Base-by-base conservation (phyloP, 2,329 filamentous ascomycete species). In the Fusarium sp. region DNA sequence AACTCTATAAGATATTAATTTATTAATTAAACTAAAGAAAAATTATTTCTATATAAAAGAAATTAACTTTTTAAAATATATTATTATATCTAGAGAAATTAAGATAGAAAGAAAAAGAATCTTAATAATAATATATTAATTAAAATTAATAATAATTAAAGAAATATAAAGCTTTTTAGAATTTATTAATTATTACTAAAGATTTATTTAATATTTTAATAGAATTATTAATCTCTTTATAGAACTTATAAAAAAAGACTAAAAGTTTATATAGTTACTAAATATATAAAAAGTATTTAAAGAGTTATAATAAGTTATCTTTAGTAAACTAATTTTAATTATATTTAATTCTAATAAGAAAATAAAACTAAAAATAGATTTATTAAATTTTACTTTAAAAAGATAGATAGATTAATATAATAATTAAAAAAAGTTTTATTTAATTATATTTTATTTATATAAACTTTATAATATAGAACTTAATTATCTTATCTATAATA, bases 1-100 rank as follows among this genome's bases (percentile, higher is more conserved):
- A n/a, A n/a, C n/a, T n/a, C n/a, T n/a, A n/a, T n/a, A 64, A 55
- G 36, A 67, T 23, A 32, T n/a, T 26, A 64, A 68, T 1, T 32
- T 70, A 20, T 20, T 70, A n/a, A 19, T 72, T 11, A 34, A 72
- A 57, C 49, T 15, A 23, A 19, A 34, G 1, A 70, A 68, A 57
- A 56, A 39, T 42, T n/a, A 65, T 2, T 71, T 70, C 17, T 39
- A 72, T 47, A 51, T 40, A 11, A 15, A 39, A 21, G 15, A 68
- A 58, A 23, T 64, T 21, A 39, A 54, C 17, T 72, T 65, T 19
- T 20, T 69, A 40, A 26, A 30, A 44, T 43, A 67, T 46, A 63
- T 48, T 26, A 69, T 67, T 3, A 24, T 2, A 1, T 19, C 19
- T 15, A 62, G 50, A 17, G 19, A 67, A 23, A 65, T 72, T 0